These are phyloP conservation scores for Phaeotremella skinneri DNA, from an alignment of 768 basidiomycete genomes.

Conservation along the genomic window DNA sequence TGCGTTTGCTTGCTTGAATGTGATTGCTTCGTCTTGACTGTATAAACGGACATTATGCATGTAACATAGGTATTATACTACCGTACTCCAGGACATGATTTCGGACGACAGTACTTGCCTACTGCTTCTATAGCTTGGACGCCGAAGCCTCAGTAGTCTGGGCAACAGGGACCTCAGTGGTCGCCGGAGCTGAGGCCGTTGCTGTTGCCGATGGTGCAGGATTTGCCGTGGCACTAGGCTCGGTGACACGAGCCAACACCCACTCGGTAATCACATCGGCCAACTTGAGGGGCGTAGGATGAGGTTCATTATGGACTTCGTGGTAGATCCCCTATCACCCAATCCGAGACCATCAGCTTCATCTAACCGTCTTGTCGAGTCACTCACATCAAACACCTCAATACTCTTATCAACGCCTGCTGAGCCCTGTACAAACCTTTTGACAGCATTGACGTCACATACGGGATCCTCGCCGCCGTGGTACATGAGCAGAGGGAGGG, in stretches of 20 bases:
- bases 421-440: conserved; percentile 31
- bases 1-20: not conserved
- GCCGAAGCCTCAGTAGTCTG: too few relatives aligned
- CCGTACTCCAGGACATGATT: too few relatives aligned
- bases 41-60: not conserved
- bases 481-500: conserved; percentile 38
- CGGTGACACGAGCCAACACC: conserved; percentile 18
- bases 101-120: too few relatives aligned
- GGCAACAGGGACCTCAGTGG: too few relatives aligned
- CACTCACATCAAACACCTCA: conserved; percentile 36
- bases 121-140: not conserved
- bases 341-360: conserved; percentile 11
- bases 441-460: conserved; percentile 28
- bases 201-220: not conserved
- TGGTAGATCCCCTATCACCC: conserved; percentile 37
- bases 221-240: not conserved
- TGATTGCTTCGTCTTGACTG: not conserved
- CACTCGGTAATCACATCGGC: conserved; percentile 32
- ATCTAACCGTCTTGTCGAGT: not conserved
- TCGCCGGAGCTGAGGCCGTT: too few relatives aligned
- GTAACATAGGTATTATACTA: not conserved
- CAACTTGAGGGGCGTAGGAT: conserved; percentile 34
- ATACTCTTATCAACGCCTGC: conserved; percentile 30
- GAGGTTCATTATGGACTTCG: conserved; percentile 43
- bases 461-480: conserved; percentile 42